Percentiles rank a stretch among this genome's conserved stretches.
phyloP scores from a whole-genome alignment of 768 basidiomycete genomes.

The Boletus speciosus region DNA sequence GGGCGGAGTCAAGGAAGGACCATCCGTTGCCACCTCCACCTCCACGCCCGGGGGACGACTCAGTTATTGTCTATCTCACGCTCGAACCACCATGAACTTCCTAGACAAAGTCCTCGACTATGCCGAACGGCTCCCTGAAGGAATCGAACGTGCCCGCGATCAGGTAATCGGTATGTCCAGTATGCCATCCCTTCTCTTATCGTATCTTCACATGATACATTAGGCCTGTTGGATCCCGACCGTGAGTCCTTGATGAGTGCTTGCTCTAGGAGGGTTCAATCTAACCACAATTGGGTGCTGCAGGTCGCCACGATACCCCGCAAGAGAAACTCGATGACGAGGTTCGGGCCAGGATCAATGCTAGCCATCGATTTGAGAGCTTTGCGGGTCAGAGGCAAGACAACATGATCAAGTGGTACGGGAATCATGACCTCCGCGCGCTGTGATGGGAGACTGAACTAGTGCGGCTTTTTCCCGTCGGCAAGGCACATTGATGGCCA shows the following conservation, averaged over 20 bases:
- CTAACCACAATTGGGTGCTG: not conserved
- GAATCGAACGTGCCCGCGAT: conserved; percentile 34
- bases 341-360: conserved; percentile 70
- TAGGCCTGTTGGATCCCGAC: conserved; percentile 34
- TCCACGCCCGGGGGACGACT: too few relatives aligned
- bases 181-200: not conserved
- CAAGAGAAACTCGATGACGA: conserved; percentile 70
- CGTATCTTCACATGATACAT: not conserved
- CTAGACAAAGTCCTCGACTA: conserved; percentile 35
- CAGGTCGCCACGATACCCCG: conserved; percentile 70
- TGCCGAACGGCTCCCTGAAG: conserved; percentile 38
- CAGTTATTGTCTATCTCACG: not conserved
- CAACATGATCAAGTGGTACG: conserved; percentile 81
- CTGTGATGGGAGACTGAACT: not conserved
- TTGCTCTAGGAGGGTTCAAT: not conserved
- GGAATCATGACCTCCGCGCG: not conserved
- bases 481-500: conserved; percentile 87
- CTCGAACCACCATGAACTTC: conserved; percentile 35
- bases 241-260: conserved; percentile 22
- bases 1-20: not conserved
- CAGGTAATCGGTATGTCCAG: conserved; percentile 35
- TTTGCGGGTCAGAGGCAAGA: conserved; percentile 72
- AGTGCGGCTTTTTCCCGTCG: not conserved
- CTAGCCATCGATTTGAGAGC: conserved; percentile 76
- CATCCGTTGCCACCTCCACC: too few relatives aligned